Evolutionary conservation across 23 red algal genomes (phyloP).

Genomic region (Rhodosorus marinus): DNA sequence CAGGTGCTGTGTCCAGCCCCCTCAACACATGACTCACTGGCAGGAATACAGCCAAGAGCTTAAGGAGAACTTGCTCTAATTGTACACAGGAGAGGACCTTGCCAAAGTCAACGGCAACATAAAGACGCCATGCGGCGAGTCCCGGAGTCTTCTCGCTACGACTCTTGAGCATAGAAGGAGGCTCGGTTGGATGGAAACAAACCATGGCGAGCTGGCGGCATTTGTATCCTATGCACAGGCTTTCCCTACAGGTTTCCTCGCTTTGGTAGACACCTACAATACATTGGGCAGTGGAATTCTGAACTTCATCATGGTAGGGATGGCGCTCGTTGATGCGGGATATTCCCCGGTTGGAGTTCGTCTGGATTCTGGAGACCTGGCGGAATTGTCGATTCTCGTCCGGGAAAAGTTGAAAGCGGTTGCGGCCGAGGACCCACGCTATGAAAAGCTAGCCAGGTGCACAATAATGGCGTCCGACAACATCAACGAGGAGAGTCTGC

Average conservation of each 20-base stretch:
- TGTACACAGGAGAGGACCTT: too few species aligned
- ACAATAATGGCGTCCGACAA: slow-evolving; percentile 51
- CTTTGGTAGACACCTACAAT: slow-evolving; percentile 71
- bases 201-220: slow-evolving; percentile 51
- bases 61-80: too few species aligned
- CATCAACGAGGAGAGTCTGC: slow-evolving; percentile 36
- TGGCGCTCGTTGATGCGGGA: slow-evolving; percentile 17
- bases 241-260: slow-evolving; percentile 42
- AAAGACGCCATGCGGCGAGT: too few species aligned
- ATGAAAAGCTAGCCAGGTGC: neutral
- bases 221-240: slow-evolving; percentile 54
- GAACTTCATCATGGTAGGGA: slow-evolving; percentile 61
- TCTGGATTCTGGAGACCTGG: slow-evolving; percentile 70
- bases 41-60: too few species aligned
- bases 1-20: too few species aligned
- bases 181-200: slow-evolving; percentile 3
- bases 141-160: too few species aligned
- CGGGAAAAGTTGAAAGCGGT: slow-evolving; percentile 12
- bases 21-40: too few species aligned
- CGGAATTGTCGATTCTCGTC: slow-evolving; percentile 9
- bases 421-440: neutral
- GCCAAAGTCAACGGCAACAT: too few species aligned
- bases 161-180: too few species aligned
- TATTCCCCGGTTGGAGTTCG: slow-evolving; percentile 40
- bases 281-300: slow-evolving; percentile 42